Evolutionary conservation across 2,329 filamentous ascomycete species (phyloP).

Genomic region (Colletotrichum truncatum): DNA sequence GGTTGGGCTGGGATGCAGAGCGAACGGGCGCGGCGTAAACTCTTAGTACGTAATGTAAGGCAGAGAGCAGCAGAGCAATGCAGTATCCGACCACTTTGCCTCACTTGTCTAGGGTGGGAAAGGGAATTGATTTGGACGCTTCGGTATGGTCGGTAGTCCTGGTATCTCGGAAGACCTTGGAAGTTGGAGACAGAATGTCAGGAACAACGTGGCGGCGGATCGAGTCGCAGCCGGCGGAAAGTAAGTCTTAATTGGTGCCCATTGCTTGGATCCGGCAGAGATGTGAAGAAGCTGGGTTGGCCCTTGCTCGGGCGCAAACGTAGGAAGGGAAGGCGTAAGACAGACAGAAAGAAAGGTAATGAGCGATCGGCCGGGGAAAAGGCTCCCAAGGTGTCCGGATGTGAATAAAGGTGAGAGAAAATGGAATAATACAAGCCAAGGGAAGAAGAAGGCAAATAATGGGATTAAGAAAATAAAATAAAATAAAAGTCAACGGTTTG

Average conservation of each 20-base stretch:
- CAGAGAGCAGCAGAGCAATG: not conserved
- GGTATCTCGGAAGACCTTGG: not conserved
- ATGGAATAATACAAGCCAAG: not conserved
- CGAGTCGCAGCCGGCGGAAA: conserved; percentile 14
- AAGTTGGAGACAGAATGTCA: conserved; percentile 1
- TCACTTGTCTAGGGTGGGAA: not conserved
- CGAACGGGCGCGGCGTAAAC: not conserved
- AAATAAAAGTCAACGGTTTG: not conserved
- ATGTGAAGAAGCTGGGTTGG: conserved; percentile 20
- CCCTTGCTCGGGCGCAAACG: conserved; percentile 21
- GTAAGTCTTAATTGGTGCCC: conserved; percentile 17
- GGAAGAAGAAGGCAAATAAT: not conserved
- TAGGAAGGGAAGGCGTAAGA: not conserved
- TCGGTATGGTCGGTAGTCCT: not conserved
- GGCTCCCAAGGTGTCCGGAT: not conserved
- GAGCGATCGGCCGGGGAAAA: conserved; percentile 10
- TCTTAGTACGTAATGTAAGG: conserved; percentile 5
- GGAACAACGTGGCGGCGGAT: conserved; percentile 19
- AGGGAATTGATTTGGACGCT: not conserved
- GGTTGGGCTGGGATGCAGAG: conserved; percentile 21
- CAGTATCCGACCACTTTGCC: not conserved
- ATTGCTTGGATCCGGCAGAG: conserved; percentile 14
- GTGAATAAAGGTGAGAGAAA: not conserved
- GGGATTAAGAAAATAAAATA: not conserved
- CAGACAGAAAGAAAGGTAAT: not conserved